phyloP scores from a whole-genome alignment of 768 basidiomycete species.

The Favolaschia claudopus region DNA sequence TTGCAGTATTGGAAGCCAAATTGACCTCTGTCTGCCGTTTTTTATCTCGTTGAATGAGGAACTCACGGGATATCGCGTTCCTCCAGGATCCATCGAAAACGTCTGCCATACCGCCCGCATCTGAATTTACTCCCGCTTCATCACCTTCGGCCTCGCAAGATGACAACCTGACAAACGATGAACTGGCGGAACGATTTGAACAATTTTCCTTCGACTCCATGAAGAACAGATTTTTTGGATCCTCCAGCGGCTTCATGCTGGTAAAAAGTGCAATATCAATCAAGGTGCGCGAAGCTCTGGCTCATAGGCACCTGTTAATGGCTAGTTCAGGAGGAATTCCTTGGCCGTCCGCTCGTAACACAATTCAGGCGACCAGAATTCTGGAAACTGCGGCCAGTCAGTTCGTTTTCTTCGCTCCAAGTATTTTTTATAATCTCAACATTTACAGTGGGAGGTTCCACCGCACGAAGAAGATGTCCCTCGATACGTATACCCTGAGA shows the following conservation, averaged over 20 bases:
- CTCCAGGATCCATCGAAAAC: slow-evolving; percentile 18
- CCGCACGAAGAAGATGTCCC: slow-evolving; percentile 32
- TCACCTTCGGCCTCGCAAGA: slow-evolving; percentile 28
- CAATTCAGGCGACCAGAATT: slow-evolving; percentile 27
- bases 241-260: slow-evolving; percentile 53
- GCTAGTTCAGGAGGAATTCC: slow-evolving; percentile 17
- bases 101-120: slow-evolving; percentile 15
- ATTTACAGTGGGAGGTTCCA: slow-evolving; percentile 48
- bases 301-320: neutral
- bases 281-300: slow-evolving; percentile 38
- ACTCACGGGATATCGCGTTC: neutral
- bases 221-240: slow-evolving; percentile 51
- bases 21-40: slow-evolving; percentile 43
- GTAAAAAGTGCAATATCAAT: slow-evolving; percentile 50
- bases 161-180: slow-evolving; percentile 42
- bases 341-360: slow-evolving; percentile 7
- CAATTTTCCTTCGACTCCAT: slow-evolving; percentile 37
- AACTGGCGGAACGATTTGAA: slow-evolving; percentile 41
- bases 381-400: slow-evolving; percentile 26
- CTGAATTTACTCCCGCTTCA: slow-evolving; percentile 5
- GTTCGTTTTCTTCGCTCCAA: neutral
- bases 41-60: neutral
- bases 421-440: neutral
- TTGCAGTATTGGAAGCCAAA: slow-evolving; percentile 53
- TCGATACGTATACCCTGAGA: slow-evolving; percentile 54